Evolutionary conservation across 1,284 basidiomycete genomes (phyloP).

Genomic region (Gymnopus androsaceus): DNA sequence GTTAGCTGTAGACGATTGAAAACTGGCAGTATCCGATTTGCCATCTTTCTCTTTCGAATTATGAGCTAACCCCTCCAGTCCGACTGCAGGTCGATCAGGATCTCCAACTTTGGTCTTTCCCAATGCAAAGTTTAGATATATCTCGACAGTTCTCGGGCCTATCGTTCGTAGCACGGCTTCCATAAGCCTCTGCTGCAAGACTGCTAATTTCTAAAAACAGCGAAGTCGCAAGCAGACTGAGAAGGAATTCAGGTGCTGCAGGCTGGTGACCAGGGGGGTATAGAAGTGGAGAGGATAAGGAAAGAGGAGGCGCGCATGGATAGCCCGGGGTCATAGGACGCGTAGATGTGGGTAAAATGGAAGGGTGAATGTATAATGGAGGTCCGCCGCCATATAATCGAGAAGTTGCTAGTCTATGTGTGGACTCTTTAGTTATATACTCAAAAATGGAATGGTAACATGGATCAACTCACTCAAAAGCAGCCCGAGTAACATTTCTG

Average conservation of each 20-base stretch:
- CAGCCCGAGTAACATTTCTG: conserved; percentile 81
- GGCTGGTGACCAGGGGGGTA: conserved; percentile 63
- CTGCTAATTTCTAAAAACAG: conserved; percentile 85
- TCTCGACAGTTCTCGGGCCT: conserved; percentile 76
- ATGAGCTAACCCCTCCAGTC: conserved; percentile 70
- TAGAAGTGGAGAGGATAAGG: conserved; percentile 24
- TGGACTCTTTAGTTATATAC: conserved; percentile 17
- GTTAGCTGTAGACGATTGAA: conserved; percentile 4
- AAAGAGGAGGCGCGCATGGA: conserved; percentile 35
- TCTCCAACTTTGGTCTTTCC: conserved; percentile 61
- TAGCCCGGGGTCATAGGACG: conserved; percentile 75
- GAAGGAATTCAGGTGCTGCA: conserved; percentile 82
- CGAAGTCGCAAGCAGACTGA: conserved; percentile 66
- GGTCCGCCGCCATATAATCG: conserved; percentile 87
- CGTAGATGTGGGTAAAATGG: conserved; percentile 63
- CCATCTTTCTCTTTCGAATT: conserved; percentile 37
- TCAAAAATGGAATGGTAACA: conserved; percentile 9
- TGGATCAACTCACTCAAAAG: conserved; percentile 32
- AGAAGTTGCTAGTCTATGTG: conserved; percentile 77
- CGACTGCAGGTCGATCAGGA: conserved; percentile 54
- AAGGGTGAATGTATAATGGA: conserved; percentile 63
- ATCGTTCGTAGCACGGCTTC: conserved; percentile 73
- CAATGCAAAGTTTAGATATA: conserved; percentile 83
- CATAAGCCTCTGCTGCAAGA: conserved; percentile 75
- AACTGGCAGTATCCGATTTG: conserved; percentile 25